phyloP scores from a whole-genome alignment of 2,329 filamentous ascomycete genomes.

The Metarhizium brunneum region DNA sequence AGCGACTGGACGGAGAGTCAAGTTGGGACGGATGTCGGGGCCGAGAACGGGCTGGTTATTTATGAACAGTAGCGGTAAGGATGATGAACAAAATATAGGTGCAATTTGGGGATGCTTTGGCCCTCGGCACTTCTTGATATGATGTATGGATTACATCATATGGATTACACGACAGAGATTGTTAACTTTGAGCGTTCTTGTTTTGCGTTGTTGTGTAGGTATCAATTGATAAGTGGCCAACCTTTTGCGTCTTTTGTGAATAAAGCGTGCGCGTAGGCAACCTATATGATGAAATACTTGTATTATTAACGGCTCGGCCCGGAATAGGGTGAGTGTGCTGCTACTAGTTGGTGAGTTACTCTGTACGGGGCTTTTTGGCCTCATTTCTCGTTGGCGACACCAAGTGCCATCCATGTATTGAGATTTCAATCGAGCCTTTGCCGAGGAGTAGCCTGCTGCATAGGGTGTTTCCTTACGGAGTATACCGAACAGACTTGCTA shows the following conservation, averaged over 20 bases:
- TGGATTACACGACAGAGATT: not conserved
- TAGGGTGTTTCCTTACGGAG: too few relatives aligned
- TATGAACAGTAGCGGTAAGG: constrained; percentile 13
- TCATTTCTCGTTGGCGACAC: too few relatives aligned
- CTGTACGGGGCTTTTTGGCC: too few relatives aligned
- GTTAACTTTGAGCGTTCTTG: constrained; percentile 2
- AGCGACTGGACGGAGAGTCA: constrained; percentile 42
- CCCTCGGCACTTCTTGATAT: not conserved
- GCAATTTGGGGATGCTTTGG: not conserved
- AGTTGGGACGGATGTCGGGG: constrained; percentile 9
- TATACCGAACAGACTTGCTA: too few relatives aligned
- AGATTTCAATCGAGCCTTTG: too few relatives aligned
- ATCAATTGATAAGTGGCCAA: too few relatives aligned
- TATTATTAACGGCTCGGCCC: too few relatives aligned
- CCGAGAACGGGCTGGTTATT: constrained; percentile 26
- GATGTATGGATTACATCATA: not conserved
- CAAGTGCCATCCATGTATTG: too few relatives aligned
- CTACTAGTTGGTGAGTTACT: too few relatives aligned
- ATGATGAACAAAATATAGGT: not conserved
- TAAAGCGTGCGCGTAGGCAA: not conserved
- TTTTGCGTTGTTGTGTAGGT: not conserved
- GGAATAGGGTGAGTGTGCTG: too few relatives aligned
- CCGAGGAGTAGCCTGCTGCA: too few relatives aligned
- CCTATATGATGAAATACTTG: too few relatives aligned
- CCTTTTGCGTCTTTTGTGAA: not conserved